Evolutionary conservation across 2,329 filamentous ascomycete species (phyloP).

Genomic region (Diaporthe velutina): DNA sequence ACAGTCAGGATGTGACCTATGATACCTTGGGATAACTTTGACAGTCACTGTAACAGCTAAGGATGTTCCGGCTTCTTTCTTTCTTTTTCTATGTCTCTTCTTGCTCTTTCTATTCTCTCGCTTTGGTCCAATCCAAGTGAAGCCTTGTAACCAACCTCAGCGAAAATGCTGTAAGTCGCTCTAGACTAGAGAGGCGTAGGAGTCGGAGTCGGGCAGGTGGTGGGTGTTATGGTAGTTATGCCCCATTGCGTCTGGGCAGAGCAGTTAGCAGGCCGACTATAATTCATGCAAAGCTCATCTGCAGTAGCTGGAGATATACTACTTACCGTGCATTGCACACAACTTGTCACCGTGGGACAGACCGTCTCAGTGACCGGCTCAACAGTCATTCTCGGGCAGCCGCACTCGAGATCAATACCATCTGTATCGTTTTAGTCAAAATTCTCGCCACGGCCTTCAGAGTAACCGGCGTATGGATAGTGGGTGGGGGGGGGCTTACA

Average conservation of each 20-base stretch:
- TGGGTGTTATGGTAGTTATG: not conserved
- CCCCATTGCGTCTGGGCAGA: constrained; percentile 18
- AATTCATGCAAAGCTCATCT: too few species aligned
- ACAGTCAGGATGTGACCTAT: not conserved
- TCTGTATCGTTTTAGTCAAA: not conserved
- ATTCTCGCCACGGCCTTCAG: not conserved
- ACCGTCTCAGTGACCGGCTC: constrained; percentile 24
- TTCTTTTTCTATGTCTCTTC: not conserved
- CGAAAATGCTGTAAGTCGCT: too few species aligned
- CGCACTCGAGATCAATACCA: constrained; percentile 2
- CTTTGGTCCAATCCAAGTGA: not conserved
- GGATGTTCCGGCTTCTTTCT: not conserved
- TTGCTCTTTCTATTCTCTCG: not conserved
- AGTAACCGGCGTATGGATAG: not conserved
- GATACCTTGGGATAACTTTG: too few species aligned
- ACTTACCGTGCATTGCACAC: constrained; percentile 31
- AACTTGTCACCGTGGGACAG: constrained; percentile 28
- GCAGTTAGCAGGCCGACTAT: not conserved
- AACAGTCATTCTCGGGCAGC: constrained; percentile 16
- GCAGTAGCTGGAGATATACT: not conserved
- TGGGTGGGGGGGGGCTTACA: not conserved
- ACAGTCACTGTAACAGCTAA: not conserved
- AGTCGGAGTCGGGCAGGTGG: constrained; percentile 2
- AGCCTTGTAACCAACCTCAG: not conserved
- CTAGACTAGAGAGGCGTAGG: not conserved